Evolutionary conservation across 2,329 filamentous ascomycete species (phyloP), one percentile per base, ranked within the genome.

Genomic region (Phialophora chinensis): DNA sequence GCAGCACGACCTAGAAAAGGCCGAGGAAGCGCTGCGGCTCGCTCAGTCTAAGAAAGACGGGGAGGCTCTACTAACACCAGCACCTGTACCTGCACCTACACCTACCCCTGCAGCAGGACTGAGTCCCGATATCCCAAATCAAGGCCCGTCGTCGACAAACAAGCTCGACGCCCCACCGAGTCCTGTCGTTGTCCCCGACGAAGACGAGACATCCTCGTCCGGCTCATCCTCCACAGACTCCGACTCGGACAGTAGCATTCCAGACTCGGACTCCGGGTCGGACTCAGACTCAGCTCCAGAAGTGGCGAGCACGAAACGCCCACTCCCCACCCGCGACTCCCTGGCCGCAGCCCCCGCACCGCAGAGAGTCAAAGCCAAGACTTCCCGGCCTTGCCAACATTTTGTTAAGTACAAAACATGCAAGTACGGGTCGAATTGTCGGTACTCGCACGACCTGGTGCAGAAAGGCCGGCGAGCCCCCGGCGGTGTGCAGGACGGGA

Each of bases 401-500:
- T 82, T 82, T 71, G 72, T 76, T 10, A 77, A 77, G 25, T 77
- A 66, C 17, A 80, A 80, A 8, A 76, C 75, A 23, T 83, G 81
- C 70, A 75, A 74, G 57, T 78, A 75, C 47, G 81, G 81, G 1
- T 73, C 77, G 20, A 73, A 73, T 42, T 83, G 81, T 70, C 77
- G 74, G 55, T 83, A 78, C 61, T 73, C 74, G 8, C 81, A 83
- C 62, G 79, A 82, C 31, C 33, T 35, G 3, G 33, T 62, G 29
- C 56, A 44, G 56, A 29, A 49, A 29, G 7, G n/a, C 6, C 33
- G 57, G 11, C 54, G 47, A 50, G 49, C n/a, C 29, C 10, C 23
- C n/a, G 53, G 29, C 11, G 53, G 53, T 25, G 27, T 11, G 20
- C 49, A 17, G 10, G 49, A 50, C 54, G 5, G 42, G 52, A 1